Evolutionary conservation across 1,284 basidiomycete species (phyloP), one percentile per base, ranked within the genome.

Genomic region (Fistulinella staudtii): DNA sequence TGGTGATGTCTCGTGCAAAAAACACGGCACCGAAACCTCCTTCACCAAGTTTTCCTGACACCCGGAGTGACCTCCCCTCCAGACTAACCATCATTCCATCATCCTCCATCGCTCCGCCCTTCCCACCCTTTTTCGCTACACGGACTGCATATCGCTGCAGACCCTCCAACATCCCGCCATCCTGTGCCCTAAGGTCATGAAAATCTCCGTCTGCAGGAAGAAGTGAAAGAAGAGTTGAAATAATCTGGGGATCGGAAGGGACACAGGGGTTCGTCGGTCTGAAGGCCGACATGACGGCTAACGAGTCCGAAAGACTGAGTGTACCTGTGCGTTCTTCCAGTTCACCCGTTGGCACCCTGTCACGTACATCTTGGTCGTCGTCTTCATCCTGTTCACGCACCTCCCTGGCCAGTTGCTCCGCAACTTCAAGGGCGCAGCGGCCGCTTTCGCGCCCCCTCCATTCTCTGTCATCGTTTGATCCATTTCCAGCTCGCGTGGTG

Each of bases 21-120:
- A 96, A 99, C 9, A 99, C 96, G 3, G 88, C 81, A 0, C 95
- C 96, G 57, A 93, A 99, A 0, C 93, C 93, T 6, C 96, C 96
- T 70, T 99, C 95, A 5, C 96, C 96, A 18, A 99, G 76, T 67
- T 98, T 98, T 51, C 86, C 85, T 5, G 74, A 70, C 8, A 98
- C 79, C 41, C 76, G 75, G 57, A 88, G 92, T 36, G 69, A 70
- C 48, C 76, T 77, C 4, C 76, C 80, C 24, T 71, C 74, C 8
- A 97, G 69, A 2, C 60, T 64, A 23, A 87, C 53, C 6, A 73
- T 53, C 57, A 80, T 70, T 14, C 60, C 63, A 11, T 70, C 67
- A 18, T 69, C 62, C 24, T 72, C 66, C 23, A 72, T 69, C 20
- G 71, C 55, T 8, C 60, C 53, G 4, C 73, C 68, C 17, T 66